Percentiles rank a stretch among this genome's conserved stretches.
These are phyloP conservation scores for Isatis lusitanica DNA, from an alignment of 441 rosid genomes.

Conservation along the genomic window DNA sequence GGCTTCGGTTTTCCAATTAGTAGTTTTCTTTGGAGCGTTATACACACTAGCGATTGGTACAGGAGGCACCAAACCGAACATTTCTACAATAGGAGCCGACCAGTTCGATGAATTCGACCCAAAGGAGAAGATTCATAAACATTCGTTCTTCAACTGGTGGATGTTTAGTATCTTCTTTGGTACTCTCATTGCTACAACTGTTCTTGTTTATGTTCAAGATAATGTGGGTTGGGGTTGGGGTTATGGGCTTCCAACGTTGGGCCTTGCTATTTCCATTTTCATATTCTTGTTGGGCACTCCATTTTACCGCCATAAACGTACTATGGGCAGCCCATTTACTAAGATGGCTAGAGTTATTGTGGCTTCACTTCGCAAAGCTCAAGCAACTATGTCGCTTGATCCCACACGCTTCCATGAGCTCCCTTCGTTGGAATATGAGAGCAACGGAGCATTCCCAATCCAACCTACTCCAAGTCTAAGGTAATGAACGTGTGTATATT, in stretches of 20 bases:
- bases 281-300: constrained; percentile 74
- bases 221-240: constrained; percentile 86
- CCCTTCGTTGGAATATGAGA: constrained; percentile 51
- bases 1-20: constrained; percentile 64
- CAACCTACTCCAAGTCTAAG: constrained; percentile 61
- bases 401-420: constrained; percentile 61
- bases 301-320: constrained; percentile 67
- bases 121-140: constrained; percentile 70
- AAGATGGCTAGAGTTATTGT: constrained; percentile 75
- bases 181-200: constrained; percentile 78
- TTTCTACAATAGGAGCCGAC: constrained; percentile 89
- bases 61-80: constrained; percentile 93
- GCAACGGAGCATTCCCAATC: constrained; percentile 52
- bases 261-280: constrained; percentile 53
- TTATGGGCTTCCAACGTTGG: constrained; percentile 73
- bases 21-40: constrained; percentile 63
- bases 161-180: constrained; percentile 93
- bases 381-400: constrained; percentile 45
- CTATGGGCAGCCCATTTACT: constrained; percentile 73
- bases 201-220: constrained; percentile 86
- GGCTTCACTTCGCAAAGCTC: constrained; percentile 64
- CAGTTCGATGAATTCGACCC: constrained; percentile 85
- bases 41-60: constrained; percentile 76
- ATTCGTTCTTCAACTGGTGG: constrained; percentile 99
- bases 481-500: constrained; percentile 32